phyloP scores from a whole-genome alignment of 345 rosid genomes.

The Citrus maxima region DNA sequence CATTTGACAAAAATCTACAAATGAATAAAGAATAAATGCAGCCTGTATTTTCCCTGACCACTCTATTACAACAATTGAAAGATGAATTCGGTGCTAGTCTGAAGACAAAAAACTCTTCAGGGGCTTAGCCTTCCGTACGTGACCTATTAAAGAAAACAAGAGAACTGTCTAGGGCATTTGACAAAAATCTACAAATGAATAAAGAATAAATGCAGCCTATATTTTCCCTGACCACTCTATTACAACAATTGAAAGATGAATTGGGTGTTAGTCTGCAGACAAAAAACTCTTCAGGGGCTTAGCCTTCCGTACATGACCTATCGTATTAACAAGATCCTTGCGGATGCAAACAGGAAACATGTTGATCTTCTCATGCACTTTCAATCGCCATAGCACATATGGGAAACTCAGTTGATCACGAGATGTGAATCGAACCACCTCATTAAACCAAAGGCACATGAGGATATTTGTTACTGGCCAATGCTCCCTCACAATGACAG shows the following conservation, averaged over 20 bases:
- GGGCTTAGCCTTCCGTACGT: conserved; percentile 84
- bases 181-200: conserved; percentile 7
- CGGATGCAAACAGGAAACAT: conserved; percentile 88
- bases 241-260: conserved; percentile 7
- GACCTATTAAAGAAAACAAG: conserved; percentile 37
- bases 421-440: conserved; percentile 88
- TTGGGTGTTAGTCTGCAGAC: neutral
- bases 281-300: conserved; percentile 49
- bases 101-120: conserved; percentile 23
- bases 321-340: conserved; percentile 89
- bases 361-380: conserved; percentile 62
- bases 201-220: neutral
- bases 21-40: conserved; percentile 7
- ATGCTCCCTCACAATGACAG: conserved; percentile 88
- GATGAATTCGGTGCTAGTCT: neutral
- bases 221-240: neutral
- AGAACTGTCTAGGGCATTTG: neutral
- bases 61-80: conserved; percentile 7
- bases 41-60: neutral
- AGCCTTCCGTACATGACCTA: conserved; percentile 88
- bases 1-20: neutral
- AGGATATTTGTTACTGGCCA: conserved; percentile 65
- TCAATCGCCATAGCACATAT: conserved; percentile 80
- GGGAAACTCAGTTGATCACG: conserved; percentile 97
- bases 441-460: conserved; percentile 98